These are phyloP conservation scores for Verticillium albo-atrum DNA, from an alignment of 2,329 filamentous ascomycete species.

Conservation along the genomic window DNA sequence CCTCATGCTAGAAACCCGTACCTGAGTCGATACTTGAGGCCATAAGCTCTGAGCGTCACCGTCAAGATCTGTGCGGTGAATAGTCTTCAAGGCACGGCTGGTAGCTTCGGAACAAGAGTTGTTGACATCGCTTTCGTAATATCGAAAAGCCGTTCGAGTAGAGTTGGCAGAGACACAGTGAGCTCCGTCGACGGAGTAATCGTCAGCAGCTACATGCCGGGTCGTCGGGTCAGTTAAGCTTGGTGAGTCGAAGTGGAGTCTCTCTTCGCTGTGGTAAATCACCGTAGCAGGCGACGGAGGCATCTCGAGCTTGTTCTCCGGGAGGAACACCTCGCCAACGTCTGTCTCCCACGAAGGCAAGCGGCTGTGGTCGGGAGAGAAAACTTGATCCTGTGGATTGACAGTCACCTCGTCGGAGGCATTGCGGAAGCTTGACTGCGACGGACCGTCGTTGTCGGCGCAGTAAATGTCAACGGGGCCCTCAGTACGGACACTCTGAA, in stretches of 20 bases:
- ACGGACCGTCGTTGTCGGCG: neutral
- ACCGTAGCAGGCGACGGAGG: neutral
- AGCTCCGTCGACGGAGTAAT: neutral
- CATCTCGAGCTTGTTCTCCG: neutral
- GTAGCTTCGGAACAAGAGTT: neutral
- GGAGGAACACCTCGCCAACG: neutral
- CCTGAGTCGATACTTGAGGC: neutral
- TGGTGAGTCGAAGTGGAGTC: too few relatives aligned
- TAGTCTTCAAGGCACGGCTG: neutral
- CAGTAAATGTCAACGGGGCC: too few relatives aligned
- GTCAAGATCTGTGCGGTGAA: neutral
- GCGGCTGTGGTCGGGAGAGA: neutral
- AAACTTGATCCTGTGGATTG: neutral
- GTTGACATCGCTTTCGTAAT: neutral
- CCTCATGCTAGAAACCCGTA: neutral
- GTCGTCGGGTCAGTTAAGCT: too few relatives aligned
- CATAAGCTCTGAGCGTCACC: neutral
- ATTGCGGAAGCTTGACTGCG: neutral
- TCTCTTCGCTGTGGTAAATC: too few relatives aligned
- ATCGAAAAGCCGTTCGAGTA: neutral
- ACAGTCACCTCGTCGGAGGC: neutral
- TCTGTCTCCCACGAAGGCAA: neutral
- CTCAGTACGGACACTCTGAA: too few relatives aligned
- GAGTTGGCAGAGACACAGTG: neutral
- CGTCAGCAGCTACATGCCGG: too few relatives aligned